These are phyloP conservation scores for Suillus plorans DNA, from an alignment of 768 basidiomycete genomes.

Conservation along the genomic window DNA sequence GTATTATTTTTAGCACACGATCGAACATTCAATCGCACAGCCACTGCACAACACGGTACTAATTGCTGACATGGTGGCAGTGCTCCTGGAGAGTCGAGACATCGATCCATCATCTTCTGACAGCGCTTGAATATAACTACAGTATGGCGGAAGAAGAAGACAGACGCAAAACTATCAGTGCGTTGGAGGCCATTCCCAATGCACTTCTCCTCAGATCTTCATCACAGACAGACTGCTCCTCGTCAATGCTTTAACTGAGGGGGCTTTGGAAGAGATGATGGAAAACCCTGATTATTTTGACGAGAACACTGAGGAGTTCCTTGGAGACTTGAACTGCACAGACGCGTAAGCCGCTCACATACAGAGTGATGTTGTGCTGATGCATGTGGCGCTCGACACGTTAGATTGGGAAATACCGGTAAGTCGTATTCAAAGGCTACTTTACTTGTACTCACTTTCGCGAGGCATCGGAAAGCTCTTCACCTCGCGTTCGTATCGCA, in stretches of 20 bases:
- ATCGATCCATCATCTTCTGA: too few relatives aligned
- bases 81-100: too few relatives aligned
- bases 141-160: constrained; percentile 19
- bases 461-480: constrained; percentile 20
- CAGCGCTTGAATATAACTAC: neutral
- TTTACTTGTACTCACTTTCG: constrained; percentile 1
- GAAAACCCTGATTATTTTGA: constrained; percentile 19
- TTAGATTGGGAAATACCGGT: constrained; percentile 31
- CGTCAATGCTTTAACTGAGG: constrained; percentile 22
- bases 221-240: constrained; percentile 25
- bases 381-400: neutral
- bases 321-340: constrained; percentile 32
- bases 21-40: neutral
- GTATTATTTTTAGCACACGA: neutral
- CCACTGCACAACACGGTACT: neutral
- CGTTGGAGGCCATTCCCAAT: constrained; percentile 1
- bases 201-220: neutral
- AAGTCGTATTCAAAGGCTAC: constrained; percentile 15
- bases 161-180: constrained; percentile 20
- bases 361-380: neutral
- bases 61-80: too few relatives aligned
- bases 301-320: constrained; percentile 11
- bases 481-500: constrained; percentile 29
- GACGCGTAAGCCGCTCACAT: constrained; percentile 24
- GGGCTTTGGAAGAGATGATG: constrained; percentile 27